Evolutionary conservation across 257 asterid genomes (phyloP), one percentile per base, ranked within the genome.

Genomic region (Petrea volubilis): DNA sequence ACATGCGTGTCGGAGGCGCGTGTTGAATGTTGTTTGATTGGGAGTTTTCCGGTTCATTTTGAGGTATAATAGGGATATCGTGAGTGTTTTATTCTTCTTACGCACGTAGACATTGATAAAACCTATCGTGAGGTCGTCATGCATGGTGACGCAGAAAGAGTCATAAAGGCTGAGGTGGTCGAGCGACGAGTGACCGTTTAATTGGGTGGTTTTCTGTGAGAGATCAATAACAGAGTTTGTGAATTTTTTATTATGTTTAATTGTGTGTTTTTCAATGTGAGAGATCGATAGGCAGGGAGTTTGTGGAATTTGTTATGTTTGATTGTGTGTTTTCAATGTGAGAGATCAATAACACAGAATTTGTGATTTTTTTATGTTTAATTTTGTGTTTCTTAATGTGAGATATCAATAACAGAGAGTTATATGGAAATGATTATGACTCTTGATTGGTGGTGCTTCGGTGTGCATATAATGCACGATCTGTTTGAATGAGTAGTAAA

Each of bases 1-100:
- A 18, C 53, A 59, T 70, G 78, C 67, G 25, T 70, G 18, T 47
- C 58, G 36, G 38, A 5, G 52, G 25, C 49, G 41, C 29, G 20
- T 38, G 21, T 43, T 62, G 1, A 6, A 20, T 65, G 60, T 46
- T 34, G 67, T 27, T 55, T 67, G 28, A 41, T 72, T 64, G 9
- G 6, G 11, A 27, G 25, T 41, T 34, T 62, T 25, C 28, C 14
- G 44, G 47, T 71, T 67, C 60, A 15, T 28, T 43, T 71, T 64
- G 34, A 60, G 53, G 41, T 38, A 12, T 41, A 62, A 27, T 5
- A 12, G 60, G 18, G 20, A 10, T 31, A 49, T 61, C 46, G n/a
- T 20, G 59, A 12, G 20, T 28, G 38, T 49, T 17, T 59, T 20
- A 36, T 64, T 14, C 6, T 33, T 12, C 5, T 2, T 9, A 59